Evolutionary conservation across 208 protist species (phyloP).

Genomic region (Giardia duodenalis): DNA sequence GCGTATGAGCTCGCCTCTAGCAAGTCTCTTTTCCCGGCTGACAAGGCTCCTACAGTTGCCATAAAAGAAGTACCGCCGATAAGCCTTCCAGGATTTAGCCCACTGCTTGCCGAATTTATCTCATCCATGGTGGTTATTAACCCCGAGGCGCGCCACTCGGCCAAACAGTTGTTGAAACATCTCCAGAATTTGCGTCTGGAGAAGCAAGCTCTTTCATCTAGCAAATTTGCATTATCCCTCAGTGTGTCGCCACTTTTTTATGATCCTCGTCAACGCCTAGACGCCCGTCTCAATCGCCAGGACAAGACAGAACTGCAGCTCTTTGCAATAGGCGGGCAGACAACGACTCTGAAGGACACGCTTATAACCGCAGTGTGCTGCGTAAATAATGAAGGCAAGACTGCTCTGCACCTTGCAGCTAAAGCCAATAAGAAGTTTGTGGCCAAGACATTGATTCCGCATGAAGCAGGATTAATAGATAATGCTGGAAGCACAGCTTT

Average conservation of each 20-base stretch:
- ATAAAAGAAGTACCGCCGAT: not conserved
- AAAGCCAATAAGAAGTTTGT: not conserved
- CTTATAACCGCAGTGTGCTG: not conserved
- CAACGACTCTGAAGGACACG: not conserved
- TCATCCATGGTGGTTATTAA: not conserved
- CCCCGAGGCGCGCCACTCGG: not conserved
- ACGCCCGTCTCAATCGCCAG: not conserved
- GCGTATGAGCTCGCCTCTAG: not conserved
- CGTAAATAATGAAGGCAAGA: constrained; percentile 4
- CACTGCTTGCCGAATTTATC: not conserved
- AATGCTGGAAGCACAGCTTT: not conserved
- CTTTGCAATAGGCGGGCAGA: not conserved
- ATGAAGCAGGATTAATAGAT: not conserved
- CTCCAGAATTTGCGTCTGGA: not conserved
- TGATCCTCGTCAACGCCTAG: not conserved
- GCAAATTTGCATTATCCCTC: not conserved
- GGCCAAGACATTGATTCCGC: not conserved
- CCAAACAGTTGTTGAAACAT: not conserved
- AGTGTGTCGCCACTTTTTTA: not conserved
- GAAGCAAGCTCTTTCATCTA: not conserved
- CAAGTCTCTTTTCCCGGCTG: not conserved
- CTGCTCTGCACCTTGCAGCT: not conserved
- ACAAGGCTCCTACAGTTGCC: not conserved
- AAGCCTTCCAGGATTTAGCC: not conserved
- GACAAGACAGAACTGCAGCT: not conserved